Conservation (phyloP, 129 eudicot genomes). For the Arctium lappa region DNA sequence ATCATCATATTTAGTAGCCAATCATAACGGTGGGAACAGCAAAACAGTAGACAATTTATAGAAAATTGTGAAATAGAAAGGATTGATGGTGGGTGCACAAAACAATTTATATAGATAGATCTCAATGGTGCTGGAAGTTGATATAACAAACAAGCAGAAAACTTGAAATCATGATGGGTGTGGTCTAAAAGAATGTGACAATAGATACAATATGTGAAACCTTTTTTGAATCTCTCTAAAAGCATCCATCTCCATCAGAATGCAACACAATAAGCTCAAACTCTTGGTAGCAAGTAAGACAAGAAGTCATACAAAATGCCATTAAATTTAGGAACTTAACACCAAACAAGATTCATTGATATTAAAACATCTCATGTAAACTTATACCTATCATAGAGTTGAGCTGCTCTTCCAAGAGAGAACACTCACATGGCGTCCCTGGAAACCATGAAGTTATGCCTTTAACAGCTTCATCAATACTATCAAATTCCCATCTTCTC, state of each 20-base stretch:
- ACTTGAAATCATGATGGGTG: too few relatives aligned
- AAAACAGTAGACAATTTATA: too few relatives aligned
- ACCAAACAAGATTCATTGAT: not conserved
- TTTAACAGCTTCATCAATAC: constrained; percentile 67
- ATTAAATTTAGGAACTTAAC: not conserved
- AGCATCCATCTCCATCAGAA: not conserved
- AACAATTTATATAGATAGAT: too few relatives aligned
- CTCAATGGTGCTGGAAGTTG: too few relatives aligned
- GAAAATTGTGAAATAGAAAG: too few relatives aligned
- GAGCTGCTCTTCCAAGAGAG: constrained; percentile 53
- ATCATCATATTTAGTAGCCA: too few relatives aligned
- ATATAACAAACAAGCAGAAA: too few relatives aligned
- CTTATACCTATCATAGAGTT: constrained; percentile 52
- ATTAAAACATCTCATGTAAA: not conserved
- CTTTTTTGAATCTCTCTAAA: too few relatives aligned
- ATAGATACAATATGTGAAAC: too few relatives aligned
- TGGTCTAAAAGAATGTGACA: too few relatives aligned
- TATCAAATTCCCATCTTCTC: constrained; percentile 97
- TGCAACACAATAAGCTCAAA: not conserved
- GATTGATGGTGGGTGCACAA: too few relatives aligned
- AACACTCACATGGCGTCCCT: constrained; percentile 61
- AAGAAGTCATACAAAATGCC: not conserved
- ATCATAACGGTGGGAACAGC: too few relatives aligned
- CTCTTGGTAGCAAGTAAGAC: not conserved
- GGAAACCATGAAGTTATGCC: constrained; percentile 79